phyloP scores from a whole-genome alignment of 345 rosid species.

The Hevea brasiliensis region DNA sequence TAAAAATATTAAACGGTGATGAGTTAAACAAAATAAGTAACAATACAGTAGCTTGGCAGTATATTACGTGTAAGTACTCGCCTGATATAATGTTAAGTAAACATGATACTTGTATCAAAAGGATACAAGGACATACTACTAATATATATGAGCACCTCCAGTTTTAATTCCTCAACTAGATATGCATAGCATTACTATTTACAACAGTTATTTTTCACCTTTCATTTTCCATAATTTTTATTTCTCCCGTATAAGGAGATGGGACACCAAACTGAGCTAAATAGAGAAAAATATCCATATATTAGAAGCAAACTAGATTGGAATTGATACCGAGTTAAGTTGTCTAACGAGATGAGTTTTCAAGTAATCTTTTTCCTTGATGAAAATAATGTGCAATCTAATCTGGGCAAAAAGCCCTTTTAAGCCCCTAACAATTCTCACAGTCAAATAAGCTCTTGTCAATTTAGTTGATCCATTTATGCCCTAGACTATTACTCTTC shows the following conservation, averaged over 20 bases:
- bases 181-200: background rate
- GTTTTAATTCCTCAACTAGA: background rate
- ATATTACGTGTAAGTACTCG: background rate
- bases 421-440: no score
- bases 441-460: no score
- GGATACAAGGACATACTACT: background rate
- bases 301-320: background rate
- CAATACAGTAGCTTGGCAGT: background rate
- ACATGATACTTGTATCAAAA: background rate
- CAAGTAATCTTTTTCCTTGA: background rate
- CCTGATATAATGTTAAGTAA: background rate
- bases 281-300: background rate
- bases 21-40: conserved; percentile 8
- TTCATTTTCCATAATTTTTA: background rate
- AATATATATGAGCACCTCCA: background rate
- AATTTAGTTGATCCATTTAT: no score
- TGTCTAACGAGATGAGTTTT: background rate
- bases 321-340: background rate
- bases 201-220: background rate
- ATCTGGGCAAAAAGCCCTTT: no score
- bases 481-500: no score
- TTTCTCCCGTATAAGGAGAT: background rate
- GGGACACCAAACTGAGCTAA: background rate
- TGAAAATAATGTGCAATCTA: background rate
- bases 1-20: background rate